A percentile compares a stretch with the other conserved stretches of the same genome.
These are phyloP conservation scores for Ophiocordyceps camponoti-saundersi DNA, from an alignment of 2,329 filamentous ascomycete genomes.

Conservation along the genomic window DNA sequence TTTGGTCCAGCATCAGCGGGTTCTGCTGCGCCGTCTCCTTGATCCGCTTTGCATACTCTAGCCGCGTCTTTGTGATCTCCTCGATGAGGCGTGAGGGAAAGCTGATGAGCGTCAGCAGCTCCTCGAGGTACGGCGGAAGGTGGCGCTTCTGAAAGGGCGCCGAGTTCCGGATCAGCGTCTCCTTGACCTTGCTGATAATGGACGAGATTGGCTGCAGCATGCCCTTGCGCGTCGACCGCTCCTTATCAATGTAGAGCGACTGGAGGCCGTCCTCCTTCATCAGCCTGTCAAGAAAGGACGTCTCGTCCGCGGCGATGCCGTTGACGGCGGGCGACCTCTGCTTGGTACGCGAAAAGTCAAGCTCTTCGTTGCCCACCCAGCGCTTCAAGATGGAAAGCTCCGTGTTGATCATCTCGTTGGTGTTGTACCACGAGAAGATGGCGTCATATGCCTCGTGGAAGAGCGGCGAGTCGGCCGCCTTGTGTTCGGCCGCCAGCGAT, in stretches of 20 bases:
- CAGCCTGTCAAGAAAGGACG: slow-evolving; percentile 83
- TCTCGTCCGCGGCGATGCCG: slow-evolving; percentile 66
- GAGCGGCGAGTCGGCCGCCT: slow-evolving; percentile 55
- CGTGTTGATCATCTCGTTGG: slow-evolving; percentile 87
- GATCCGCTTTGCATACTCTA: slow-evolving; percentile 87
- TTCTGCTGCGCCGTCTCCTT: slow-evolving; percentile 88
- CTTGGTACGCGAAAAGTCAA: slow-evolving; percentile 72
- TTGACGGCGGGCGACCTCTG: slow-evolving; percentile 45
- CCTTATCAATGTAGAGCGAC: slow-evolving; percentile 64
- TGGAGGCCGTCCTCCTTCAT: slow-evolving; percentile 92
- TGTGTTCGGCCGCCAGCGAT: slow-evolving; percentile 58
- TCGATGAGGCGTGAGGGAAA: slow-evolving; percentile 92
- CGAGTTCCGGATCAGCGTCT: slow-evolving; percentile 74
- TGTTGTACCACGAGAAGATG: slow-evolving; percentile 93
- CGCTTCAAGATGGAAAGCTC: slow-evolving; percentile 80
- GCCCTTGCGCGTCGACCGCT: slow-evolving; percentile 36
- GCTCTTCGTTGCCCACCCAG: slow-evolving; percentile 92
- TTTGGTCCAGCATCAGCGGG: slow-evolving; percentile 87
- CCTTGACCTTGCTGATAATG: slow-evolving; percentile 87
- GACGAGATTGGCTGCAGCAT: slow-evolving; percentile 71
- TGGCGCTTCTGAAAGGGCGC: slow-evolving; percentile 75
- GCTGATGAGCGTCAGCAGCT: slow-evolving; percentile 88
- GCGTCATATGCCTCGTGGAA: slow-evolving; percentile 77
- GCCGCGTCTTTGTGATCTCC: slow-evolving; percentile 83
- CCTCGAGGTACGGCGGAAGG: slow-evolving; percentile 89